Evolutionary conservation across 306 rosid species (phyloP).

Genomic region (apple (Malus domestica)): DNA sequence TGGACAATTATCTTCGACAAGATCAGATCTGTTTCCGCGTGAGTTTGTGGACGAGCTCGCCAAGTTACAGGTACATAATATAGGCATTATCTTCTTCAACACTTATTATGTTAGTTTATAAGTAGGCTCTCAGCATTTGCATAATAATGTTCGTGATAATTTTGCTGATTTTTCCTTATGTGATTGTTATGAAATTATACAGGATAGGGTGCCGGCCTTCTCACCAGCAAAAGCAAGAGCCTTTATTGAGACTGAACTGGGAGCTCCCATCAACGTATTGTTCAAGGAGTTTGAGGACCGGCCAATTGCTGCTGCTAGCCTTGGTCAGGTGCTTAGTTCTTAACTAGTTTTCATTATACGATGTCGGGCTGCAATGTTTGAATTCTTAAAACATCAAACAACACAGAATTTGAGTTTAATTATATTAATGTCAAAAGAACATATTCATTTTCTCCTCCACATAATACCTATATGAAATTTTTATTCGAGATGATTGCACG

Average conservation of each 20-base stretch:
- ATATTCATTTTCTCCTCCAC: neutral
- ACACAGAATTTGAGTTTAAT: neutral
- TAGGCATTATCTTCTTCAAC: neutral
- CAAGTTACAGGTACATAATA: conserved; percentile 61
- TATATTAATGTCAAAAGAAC: neutral
- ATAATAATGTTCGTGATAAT: neutral
- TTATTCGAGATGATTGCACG: neutral
- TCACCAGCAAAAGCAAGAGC: conserved; percentile 67
- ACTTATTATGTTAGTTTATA: neutral
- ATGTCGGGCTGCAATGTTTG: neutral
- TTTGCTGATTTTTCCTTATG: conserved; percentile 4
- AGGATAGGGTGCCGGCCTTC: conserved; percentile 93
- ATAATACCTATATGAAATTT: neutral
- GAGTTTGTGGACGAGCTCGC: conserved; percentile 91
- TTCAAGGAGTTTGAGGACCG: conserved; percentile 79
- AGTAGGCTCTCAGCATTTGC: neutral
- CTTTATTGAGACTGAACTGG: conserved; percentile 74
- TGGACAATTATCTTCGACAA: conserved; percentile 88
- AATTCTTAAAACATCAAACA: neutral
- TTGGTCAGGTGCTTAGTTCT: conserved; percentile 70
- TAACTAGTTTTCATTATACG: neutral
- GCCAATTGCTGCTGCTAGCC: conserved; percentile 96
- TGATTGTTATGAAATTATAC: conserved; percentile 21
- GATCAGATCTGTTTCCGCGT: conserved; percentile 83
- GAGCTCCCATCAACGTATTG: conserved; percentile 51